A percentile compares a stretch with the other conserved stretches of the same genome.
phyloP scores from a whole-genome alignment of 2,329 filamentous ascomycete genomes.

The Aspergillus ochraceoroseus region DNA sequence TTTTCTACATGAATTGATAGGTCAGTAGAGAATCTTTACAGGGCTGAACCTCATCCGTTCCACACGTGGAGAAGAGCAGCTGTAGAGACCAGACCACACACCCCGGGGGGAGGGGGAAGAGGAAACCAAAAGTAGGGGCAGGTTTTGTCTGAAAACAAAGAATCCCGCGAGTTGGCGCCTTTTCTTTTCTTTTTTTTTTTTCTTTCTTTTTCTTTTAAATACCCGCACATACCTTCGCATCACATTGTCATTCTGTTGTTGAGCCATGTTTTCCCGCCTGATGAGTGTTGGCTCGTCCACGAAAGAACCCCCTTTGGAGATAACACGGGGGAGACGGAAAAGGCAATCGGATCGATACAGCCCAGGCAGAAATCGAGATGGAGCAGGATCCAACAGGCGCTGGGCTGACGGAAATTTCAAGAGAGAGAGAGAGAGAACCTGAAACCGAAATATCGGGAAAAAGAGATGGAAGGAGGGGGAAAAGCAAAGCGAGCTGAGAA shows the following conservation, averaged over 20 bases:
- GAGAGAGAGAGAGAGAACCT: no score
- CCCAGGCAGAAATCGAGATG: no score
- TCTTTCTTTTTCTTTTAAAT: no score
- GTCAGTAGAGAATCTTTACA: slow-evolving; percentile 17
- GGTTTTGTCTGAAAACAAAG: no score
- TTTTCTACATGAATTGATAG: slow-evolving; percentile 57
- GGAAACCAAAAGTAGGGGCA: no score
- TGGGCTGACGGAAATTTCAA: no score
- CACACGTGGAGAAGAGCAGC: background rate
- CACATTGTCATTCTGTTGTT: slow-evolving; percentile 41
- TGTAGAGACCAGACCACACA: background rate
- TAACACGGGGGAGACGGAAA: slow-evolving; percentile 11
- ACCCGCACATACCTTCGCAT: slow-evolving; percentile 56
- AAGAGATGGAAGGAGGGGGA: slow-evolving; percentile 2
- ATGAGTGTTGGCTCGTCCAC: slow-evolving; percentile 1
- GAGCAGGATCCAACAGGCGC: no score
- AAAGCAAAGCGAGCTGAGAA: slow-evolving; percentile 8
- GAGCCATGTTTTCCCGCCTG: slow-evolving; percentile 32
- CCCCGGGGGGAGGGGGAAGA: no score
- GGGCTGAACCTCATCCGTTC: background rate
- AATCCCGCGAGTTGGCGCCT: no score
- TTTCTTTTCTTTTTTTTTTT: no score
- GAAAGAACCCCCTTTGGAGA: slow-evolving; percentile 10
- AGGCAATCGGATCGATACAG: no score
- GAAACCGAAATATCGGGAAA: no score